phyloP scores from a whole-genome alignment of 306 rosid genomes.

The Mucuna pruriens region DNA sequence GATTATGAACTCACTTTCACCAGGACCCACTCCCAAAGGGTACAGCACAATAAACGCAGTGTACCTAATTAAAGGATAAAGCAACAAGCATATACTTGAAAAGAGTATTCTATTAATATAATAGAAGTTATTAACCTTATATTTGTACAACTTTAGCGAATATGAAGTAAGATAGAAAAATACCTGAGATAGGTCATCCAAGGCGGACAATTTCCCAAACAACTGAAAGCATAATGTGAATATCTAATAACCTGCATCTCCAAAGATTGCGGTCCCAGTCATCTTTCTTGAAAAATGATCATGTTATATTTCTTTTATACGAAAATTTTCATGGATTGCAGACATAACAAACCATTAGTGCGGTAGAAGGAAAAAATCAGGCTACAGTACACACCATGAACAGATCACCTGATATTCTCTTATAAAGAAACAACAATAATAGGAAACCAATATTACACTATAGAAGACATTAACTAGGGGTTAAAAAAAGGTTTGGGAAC shows the following conservation, averaged over 20 bases:
- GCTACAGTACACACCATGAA: background rate
- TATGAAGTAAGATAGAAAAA: slow-evolving; percentile 25
- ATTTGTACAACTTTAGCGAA: background rate
- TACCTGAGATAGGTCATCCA: slow-evolving; percentile 94
- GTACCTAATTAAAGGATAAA: slow-evolving; percentile 64
- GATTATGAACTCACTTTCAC: slow-evolving; percentile 80
- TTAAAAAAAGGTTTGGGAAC: background rate
- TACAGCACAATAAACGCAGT: slow-evolving; percentile 84
- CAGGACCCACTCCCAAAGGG: slow-evolving; percentile 79
- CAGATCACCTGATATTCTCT: background rate
- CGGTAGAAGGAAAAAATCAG: background rate
- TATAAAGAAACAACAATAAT: background rate
- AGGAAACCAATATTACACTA: background rate
- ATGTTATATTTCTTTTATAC: slow-evolving; percentile 6
- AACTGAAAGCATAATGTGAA: slow-evolving; percentile 75
- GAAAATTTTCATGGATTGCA: slow-evolving; percentile 13
- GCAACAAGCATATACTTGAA: slow-evolving; percentile 11
- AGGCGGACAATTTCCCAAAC: slow-evolving; percentile 73
- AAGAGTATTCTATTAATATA: slow-evolving; percentile 1
- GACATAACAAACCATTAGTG: background rate
- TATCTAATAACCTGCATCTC: slow-evolving; percentile 82
- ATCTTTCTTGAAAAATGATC: background rate
- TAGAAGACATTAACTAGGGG: background rate
- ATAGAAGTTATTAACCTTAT: slow-evolving; percentile 2
- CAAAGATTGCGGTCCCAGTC: slow-evolving; percentile 35